Base-by-base conservation (phyloP, 2,329 filamentous ascomycete genomes). In the Helicocarpus griseus region DNA sequence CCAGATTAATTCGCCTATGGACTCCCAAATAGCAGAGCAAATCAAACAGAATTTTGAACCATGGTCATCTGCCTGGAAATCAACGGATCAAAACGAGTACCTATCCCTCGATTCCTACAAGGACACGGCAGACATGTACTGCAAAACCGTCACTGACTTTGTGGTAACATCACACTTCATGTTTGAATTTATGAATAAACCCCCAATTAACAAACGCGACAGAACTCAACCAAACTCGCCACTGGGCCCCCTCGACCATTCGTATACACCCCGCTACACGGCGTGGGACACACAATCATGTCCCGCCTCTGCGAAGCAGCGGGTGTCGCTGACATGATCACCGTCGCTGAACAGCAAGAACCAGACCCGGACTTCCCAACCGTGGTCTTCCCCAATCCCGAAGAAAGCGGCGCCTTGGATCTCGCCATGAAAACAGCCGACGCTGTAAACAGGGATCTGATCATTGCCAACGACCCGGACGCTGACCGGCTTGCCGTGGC, bases 281-380 rank as follows among this genome's bases (percentile, higher is more conserved):
- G 69, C 2, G 67, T 63, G 14, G 73, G 73, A 28, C 63, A 65
- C 8, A 53, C 63, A 21, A 62, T 64, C 2, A 63, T 72, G 52
- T 61, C 64, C 7, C 53, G 51, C 5, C 50, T 72, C n/a, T 67
- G 67, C 47, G 57, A 59, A 19, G 60, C 62, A 21, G 53, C 69
- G 31, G 64, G 62, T 2, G 64, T 70, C 22, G 56, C 59, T 9
- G 56, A 65, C 33, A 69, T 70, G 49, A 61, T 58, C 5, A 57
- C 64, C 45, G 70, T 71, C 44, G 51, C 59, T 54, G 65, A 69
- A 40, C 79, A 83, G 63, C 72, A 75, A 31, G 59, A 76, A n/a
- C 80, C 81, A 5, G 74, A 85, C 59, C 79, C 81, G 0, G 74
- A 82, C 51, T 85, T 85, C 51, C 78, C 80, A 0, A 84, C 81